Evolutionary conservation across 2,329 filamentous ascomycete genomes (phyloP).

Genomic region (Penicillium griseofulvum): DNA sequence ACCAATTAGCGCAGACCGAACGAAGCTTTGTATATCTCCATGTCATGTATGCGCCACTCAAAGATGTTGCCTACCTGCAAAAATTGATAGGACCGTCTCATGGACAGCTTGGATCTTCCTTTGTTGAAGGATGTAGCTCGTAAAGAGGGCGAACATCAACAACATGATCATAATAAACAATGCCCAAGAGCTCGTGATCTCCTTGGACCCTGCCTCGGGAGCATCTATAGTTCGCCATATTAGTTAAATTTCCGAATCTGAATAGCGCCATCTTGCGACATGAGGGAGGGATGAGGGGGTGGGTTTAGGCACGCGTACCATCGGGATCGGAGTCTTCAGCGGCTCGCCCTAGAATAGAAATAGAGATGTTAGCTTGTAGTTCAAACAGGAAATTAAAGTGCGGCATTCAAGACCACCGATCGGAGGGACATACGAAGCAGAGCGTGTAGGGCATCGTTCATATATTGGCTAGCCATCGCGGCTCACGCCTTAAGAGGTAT

Average conservation of each 20-base stretch:
- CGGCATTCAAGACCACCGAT: neutral
- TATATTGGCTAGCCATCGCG: conserved; percentile 37
- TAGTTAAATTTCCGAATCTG: conserved; percentile 16
- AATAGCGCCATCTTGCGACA: neutral
- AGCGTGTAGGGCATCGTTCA: conserved; percentile 35
- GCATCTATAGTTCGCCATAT: conserved; percentile 48
- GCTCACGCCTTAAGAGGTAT: conserved; percentile 21
- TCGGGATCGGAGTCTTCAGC: conserved; percentile 40
- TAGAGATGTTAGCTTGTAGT: conserved; percentile 17
- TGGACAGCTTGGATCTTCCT: conserved; percentile 97
- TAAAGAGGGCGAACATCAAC: conserved; percentile 91
- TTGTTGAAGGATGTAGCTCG: conserved; percentile 93
- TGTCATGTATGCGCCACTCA: neutral
- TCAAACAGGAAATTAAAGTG: neutral
- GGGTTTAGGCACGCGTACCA: conserved; percentile 30
- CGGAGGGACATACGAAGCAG: conserved; percentile 35
- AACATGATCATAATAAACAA: conserved; percentile 95
- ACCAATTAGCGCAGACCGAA: neutral
- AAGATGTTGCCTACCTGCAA: conserved; percentile 64
- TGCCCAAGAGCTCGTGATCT: conserved; percentile 94
- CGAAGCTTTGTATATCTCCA: neutral
- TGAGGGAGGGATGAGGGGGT: conserved; percentile 7
- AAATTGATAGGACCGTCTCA: conserved; percentile 97
- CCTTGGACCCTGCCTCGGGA: conserved; percentile 82
- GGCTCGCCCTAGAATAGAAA: conserved; percentile 32